Conservation (phyloP, 768 basidiomycete genomes). For the Daedaleopsis nitida region DNA sequence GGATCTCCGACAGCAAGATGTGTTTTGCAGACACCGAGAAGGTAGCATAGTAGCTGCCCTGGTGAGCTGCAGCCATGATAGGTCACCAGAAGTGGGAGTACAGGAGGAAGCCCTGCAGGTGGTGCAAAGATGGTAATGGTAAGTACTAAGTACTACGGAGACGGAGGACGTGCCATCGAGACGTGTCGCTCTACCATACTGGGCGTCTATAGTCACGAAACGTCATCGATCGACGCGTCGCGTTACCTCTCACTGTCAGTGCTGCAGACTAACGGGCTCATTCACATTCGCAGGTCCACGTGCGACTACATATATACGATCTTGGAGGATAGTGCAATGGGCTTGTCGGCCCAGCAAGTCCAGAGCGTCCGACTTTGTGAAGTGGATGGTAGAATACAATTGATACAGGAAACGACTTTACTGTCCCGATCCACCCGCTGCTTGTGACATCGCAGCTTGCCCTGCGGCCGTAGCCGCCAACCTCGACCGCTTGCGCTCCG, state of each 20-base stretch:
- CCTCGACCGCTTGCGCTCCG: slow-evolving; percentile 89
- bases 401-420: slow-evolving; percentile 23
- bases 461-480: slow-evolving; percentile 90
- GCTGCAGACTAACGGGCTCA: not conserved
- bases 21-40: slow-evolving; percentile 60
- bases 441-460: slow-evolving; percentile 82
- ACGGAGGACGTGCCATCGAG: too few species aligned
- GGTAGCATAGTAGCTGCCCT: not conserved
- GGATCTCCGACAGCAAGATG: slow-evolving; percentile 87
- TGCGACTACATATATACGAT: too few species aligned
- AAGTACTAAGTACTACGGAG: too few species aligned
- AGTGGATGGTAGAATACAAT: slow-evolving; percentile 15
- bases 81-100: not conserved
- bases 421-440: slow-evolving; percentile 46
- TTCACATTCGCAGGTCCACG: not conserved
- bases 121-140: too few species aligned
- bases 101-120: not conserved
- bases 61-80: slow-evolving; percentile 10
- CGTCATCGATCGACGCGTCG: slow-evolving; percentile 7
- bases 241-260: too few species aligned
- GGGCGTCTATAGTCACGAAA: not conserved
- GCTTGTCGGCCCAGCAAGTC: too few species aligned
- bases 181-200: not conserved
- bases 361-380: not conserved
- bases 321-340: too few species aligned